Conservation (phyloP, 768 basidiomycete species). For the Amanita pallidorosea region DNA sequence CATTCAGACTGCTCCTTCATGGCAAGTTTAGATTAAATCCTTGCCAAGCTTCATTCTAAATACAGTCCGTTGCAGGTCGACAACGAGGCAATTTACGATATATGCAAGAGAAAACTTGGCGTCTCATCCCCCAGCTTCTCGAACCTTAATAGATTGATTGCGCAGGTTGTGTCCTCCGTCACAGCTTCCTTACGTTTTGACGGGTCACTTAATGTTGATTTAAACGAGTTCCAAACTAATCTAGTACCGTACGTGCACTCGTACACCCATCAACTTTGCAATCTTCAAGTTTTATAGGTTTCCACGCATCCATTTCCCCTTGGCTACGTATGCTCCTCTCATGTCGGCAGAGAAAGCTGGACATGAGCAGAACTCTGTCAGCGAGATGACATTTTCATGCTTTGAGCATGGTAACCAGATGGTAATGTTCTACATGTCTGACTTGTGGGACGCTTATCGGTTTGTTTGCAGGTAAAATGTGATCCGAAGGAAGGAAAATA, state of each 20-base stretch:
- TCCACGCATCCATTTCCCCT: slow-evolving; percentile 97
- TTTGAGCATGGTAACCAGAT: slow-evolving; percentile 97
- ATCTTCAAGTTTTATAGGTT: slow-evolving; percentile 39
- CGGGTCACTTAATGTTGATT: slow-evolving; percentile 93
- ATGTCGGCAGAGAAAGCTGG: slow-evolving; percentile 88
- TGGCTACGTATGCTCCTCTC: slow-evolving; percentile 92
- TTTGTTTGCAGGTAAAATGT: slow-evolving; percentile 37
- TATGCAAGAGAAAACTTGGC: slow-evolving; percentile 92
- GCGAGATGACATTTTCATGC: slow-evolving; percentile 97
- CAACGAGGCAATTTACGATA: slow-evolving; percentile 96
- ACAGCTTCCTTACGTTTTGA: slow-evolving; percentile 97
- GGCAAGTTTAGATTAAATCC: slow-evolving; percentile 31
- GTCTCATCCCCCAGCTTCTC: slow-evolving; percentile 80
- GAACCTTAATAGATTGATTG: slow-evolving; percentile 94
- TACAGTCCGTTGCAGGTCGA: slow-evolving; percentile 38
- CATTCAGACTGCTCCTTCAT: slow-evolving; percentile 99
- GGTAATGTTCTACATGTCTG: slow-evolving; percentile 25
- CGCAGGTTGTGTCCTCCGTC: slow-evolving; percentile 98
- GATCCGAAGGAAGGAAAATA: slow-evolving; percentile 98
- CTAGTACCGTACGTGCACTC: slow-evolving; percentile 73
- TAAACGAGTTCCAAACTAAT: slow-evolving; percentile 99
- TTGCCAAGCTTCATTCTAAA: background rate
- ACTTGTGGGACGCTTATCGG: background rate
- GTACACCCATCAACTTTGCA: background rate
- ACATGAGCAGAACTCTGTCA: slow-evolving; percentile 95